These are phyloP conservation scores for Blastobotrys elegans DNA, from an alignment of 1,139 yeast species.

Conservation along the genomic window DNA sequence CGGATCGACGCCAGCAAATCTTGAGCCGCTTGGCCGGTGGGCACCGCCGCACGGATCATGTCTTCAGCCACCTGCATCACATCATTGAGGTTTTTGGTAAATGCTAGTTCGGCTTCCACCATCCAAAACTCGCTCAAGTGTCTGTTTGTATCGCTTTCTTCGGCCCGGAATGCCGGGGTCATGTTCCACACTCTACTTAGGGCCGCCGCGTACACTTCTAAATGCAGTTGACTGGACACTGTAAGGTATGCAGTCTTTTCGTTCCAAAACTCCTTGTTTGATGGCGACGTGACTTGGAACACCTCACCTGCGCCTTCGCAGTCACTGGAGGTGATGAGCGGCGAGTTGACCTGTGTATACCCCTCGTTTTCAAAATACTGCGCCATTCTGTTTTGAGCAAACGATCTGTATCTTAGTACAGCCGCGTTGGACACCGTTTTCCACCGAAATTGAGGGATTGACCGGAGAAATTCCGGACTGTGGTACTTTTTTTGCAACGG, in stretches of 20 bases:
- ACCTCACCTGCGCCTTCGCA: slow-evolving; percentile 98
- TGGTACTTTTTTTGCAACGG: slow-evolving; percentile 83
- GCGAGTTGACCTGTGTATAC: slow-evolving; percentile 76
- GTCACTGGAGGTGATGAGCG: slow-evolving; percentile 80
- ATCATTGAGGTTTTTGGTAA: slow-evolving; percentile 52
- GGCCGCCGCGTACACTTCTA: slow-evolving; percentile 76
- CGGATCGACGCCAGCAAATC: slow-evolving; percentile 38
- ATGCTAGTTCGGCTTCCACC: slow-evolving; percentile 88
- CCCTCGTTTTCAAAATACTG: slow-evolving; percentile 50
- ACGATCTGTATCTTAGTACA: slow-evolving; percentile 66
- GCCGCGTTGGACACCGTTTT: slow-evolving; percentile 62
- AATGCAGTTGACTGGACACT: slow-evolving; percentile 87
- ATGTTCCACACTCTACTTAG: slow-evolving; percentile 81
- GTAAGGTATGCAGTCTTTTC: slow-evolving; percentile 59
- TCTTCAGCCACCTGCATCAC: slow-evolving; percentile 62
- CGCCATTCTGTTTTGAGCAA: slow-evolving; percentile 50
- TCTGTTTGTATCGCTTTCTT: slow-evolving; percentile 81
- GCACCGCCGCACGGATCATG: slow-evolving; percentile 58
- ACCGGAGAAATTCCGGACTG: slow-evolving; percentile 59
- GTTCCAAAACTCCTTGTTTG: slow-evolving; percentile 52
- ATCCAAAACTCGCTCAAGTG: slow-evolving; percentile 97
- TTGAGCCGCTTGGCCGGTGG: slow-evolving; percentile 28
- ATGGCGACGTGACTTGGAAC: slow-evolving; percentile 46
- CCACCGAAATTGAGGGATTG: slow-evolving; percentile 73
- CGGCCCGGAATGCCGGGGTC: slow-evolving; percentile 93